A percentile compares a stretch with the other conserved stretches of the same genome.
Evolutionary conservation across 2,329 filamentous ascomycete genomes (phyloP).

Genomic region (Coniochaeta prunicola): DNA sequence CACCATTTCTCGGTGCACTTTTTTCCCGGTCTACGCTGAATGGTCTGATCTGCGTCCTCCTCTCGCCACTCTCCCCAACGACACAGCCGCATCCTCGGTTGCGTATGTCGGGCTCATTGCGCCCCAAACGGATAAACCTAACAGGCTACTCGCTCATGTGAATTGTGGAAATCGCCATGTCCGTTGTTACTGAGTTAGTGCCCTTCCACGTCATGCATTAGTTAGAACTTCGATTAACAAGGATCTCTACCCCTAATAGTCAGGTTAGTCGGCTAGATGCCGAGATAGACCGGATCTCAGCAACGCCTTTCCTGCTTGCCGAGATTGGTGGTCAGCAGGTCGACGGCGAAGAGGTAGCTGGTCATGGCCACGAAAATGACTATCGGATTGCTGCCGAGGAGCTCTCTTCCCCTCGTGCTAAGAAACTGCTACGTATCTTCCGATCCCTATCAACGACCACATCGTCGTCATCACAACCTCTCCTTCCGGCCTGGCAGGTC

Average conservation of each 20-base stretch:
- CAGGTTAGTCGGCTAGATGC: conserved; percentile 58
- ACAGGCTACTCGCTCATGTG: conserved; percentile 7
- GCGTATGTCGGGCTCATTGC: background rate
- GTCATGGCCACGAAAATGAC: background rate
- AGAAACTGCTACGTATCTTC: conserved; percentile 60
- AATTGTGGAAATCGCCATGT: conserved; percentile 24
- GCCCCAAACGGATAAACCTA: conserved; percentile 2
- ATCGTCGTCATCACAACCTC: conserved; percentile 53
- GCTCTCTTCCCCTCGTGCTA: conserved; percentile 45
- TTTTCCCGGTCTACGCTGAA: conserved; percentile 13
- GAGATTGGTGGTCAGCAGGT: conserved; percentile 29
- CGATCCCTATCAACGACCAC: conserved; percentile 65
- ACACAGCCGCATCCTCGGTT: background rate
- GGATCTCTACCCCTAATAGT: conserved; percentile 24
- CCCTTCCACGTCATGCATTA: conserved; percentile 1
- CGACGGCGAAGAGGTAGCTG: conserved; percentile 7
- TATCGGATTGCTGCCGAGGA: conserved; percentile 23
- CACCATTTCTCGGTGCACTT: conserved; percentile 8
- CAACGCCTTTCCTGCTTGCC: conserved; percentile 29
- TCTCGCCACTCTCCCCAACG: conserved; percentile 14
- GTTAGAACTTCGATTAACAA: conserved; percentile 8
- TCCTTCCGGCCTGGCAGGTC: conserved; percentile 55
- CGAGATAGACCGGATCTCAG: conserved; percentile 57
- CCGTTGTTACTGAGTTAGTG: conserved; percentile 38
- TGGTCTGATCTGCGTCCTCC: conserved; percentile 13